Percentiles rank a stretch among this genome's conserved stretches.
phyloP scores from a whole-genome alignment of 768 basidiomycete species.

The Podaxis mareebaensis region DNA sequence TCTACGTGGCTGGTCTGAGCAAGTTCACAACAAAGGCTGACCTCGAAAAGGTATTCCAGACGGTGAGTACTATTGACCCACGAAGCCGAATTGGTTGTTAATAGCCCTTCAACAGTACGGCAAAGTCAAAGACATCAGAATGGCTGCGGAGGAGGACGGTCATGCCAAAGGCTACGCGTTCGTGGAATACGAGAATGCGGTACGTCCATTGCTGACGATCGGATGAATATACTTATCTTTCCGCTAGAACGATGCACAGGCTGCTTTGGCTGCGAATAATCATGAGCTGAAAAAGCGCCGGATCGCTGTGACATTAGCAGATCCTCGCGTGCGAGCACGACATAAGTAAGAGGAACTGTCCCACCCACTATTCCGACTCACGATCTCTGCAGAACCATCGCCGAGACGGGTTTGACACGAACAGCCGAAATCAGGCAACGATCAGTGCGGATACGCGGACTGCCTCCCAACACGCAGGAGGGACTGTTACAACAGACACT shows the following conservation, averaged over 20 bases:
- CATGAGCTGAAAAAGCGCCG: conserved; percentile 87
- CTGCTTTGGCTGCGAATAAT: conserved; percentile 80
- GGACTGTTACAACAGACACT: conserved; percentile 88
- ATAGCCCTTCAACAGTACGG: conserved; percentile 62
- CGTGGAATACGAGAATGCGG: conserved; percentile 86
- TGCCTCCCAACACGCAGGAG: conserved; percentile 82
- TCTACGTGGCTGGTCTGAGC: conserved; percentile 87
- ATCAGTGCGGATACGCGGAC: conserved; percentile 72
- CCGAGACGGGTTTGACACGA: conserved; percentile 60
- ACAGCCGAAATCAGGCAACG: conserved; percentile 62
- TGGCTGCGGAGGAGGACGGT: conserved; percentile 71
- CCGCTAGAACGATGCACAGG: conserved; percentile 63
- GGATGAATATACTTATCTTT: not conserved
- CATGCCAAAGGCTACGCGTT: conserved; percentile 87
- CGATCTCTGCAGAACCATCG: conserved; percentile 1
- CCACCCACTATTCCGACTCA: not conserved
- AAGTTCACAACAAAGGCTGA: conserved; percentile 78
- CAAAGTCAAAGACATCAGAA: conserved; percentile 74
- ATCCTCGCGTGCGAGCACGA: conserved; percentile 61
- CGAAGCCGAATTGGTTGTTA: not conserved
- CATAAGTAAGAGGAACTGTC: conserved; percentile 42
- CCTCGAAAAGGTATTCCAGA: conserved; percentile 74
- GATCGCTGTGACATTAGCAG: conserved; percentile 85
- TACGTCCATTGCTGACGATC: conserved; percentile 34
- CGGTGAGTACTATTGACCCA: conserved; percentile 44